Evolutionary conservation across 2,329 filamentous ascomycete genomes (phyloP).

Genomic region (Pezicula rhizophila): DNA sequence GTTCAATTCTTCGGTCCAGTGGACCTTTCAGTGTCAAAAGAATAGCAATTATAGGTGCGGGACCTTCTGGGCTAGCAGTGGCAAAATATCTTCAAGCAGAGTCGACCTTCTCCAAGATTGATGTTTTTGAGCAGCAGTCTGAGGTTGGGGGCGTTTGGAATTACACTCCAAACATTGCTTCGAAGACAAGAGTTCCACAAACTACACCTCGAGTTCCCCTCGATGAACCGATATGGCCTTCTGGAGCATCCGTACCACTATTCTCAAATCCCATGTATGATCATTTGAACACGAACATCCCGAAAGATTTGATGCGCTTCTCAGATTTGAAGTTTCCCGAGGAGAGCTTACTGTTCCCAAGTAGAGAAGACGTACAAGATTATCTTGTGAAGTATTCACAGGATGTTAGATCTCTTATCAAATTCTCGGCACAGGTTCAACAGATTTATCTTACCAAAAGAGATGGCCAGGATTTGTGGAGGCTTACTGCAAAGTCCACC

Average conservation of each 20-base stretch:
- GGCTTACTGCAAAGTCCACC: conserved; percentile 24
- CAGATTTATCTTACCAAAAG: conserved; percentile 38
- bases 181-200: conserved; percentile 57
- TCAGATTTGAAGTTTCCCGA: conserved; percentile 62
- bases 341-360: conserved; percentile 67
- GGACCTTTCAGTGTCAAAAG: conserved; percentile 39
- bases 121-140: conserved; percentile 75
- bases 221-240: conserved; percentile 55
- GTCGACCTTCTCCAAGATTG: conserved; percentile 61
- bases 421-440: conserved; percentile 66
- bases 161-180: conserved; percentile 48
- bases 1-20: conserved; percentile 12
- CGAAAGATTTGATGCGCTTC: conserved; percentile 73
- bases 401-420: conserved; percentile 60
- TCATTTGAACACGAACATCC: conserved; percentile 79
- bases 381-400: conserved; percentile 66
- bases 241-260: conserved; percentile 32
- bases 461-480: conserved; percentile 48
- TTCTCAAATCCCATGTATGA: conserved; percentile 86
- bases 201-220: conserved; percentile 55
- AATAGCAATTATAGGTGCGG: conserved; percentile 77
- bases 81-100: conserved; percentile 77
- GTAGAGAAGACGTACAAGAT: conserved; percentile 60
- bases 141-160: conserved; percentile 82
- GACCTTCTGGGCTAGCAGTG: conserved; percentile 70